Percentiles rank a stretch among this genome's conserved stretches.
Evolutionary conservation across 1,284 basidiomycete species (phyloP).

Genomic region (Bondarzewia mesenterica): DNA sequence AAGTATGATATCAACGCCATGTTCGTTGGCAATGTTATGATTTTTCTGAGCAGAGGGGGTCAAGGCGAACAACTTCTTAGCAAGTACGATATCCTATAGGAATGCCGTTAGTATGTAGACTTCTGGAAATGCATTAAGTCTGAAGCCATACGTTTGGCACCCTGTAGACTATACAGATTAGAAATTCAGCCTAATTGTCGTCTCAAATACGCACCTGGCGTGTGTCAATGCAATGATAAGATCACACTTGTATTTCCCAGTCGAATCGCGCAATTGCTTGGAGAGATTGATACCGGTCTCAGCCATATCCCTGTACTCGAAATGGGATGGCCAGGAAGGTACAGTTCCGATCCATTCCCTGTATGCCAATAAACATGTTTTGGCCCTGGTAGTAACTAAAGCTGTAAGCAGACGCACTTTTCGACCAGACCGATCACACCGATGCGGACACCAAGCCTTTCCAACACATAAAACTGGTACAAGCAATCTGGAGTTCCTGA

Average conservation of each 20-base stretch:
- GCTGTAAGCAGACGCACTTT: slow-evolving; percentile 38
- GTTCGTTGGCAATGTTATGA: slow-evolving; percentile 38
- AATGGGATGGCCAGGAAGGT: slow-evolving; percentile 72
- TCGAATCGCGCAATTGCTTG: slow-evolving; percentile 60
- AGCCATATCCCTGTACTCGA: slow-evolving; percentile 63
- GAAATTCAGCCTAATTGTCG: too few relatives aligned
- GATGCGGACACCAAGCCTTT: slow-evolving; percentile 61
- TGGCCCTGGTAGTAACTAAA: not conserved
- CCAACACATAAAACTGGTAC: slow-evolving; percentile 53
- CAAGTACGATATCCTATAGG: slow-evolving; percentile 59
- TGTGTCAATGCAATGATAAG: slow-evolving; percentile 80
- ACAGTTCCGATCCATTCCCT: slow-evolving; percentile 86
- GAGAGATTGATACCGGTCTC: slow-evolving; percentile 62
- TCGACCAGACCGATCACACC: slow-evolving; percentile 82
- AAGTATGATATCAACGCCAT: slow-evolving; percentile 81
- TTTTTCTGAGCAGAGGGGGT: slow-evolving; percentile 47
- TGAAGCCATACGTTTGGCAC: slow-evolving; percentile 48
- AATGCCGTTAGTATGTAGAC: slow-evolving; percentile 12
- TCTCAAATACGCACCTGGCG: slow-evolving; percentile 46
- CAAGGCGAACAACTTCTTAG: slow-evolving; percentile 53
- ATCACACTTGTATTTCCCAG: slow-evolving; percentile 64
- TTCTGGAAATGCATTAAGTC: not conserved
- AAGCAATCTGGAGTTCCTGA: slow-evolving; percentile 49
- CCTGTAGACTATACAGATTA: slow-evolving; percentile 17
- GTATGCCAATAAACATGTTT: not conserved